Base-by-base conservation (phyloP, 1,284 basidiomycete species). In the Ustilago hordei region DNA sequence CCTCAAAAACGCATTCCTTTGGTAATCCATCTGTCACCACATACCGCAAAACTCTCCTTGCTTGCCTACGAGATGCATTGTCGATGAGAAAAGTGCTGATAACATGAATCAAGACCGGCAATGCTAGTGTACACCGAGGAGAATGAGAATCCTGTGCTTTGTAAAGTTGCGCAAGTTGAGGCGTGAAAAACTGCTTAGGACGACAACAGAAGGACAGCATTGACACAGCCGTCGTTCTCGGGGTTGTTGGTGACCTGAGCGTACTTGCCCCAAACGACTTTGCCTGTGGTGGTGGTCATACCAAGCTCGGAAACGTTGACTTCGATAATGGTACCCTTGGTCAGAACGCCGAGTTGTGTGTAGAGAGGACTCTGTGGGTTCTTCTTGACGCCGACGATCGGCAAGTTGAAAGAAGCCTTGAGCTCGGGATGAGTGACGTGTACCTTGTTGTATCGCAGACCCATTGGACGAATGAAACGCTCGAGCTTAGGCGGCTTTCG, bases 401-500 rank as follows among this genome's bases (percentile, higher is more conserved):
- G 95, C 3, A 99, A 89, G 87, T 99, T 97, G 91, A 99, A 99
- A 0, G 97, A 99, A 9, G 96, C 96, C 87, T 98, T 98, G 65
- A 98, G 89, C 84, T 98, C 95, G 77, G 96, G 96, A 89, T 99
- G 97, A 11, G 97, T 99, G 19, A 99, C 95, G 84, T 99, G 98
- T 3, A 95, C 97, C 88, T 98, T 98, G 88, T 95, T 98, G 89
- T 95, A 95, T 64, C 97, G 92, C 82, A 99, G 88, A 43, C 95
- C 97, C 93, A 97, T 98, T 9, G 97, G 97, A 69, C 97, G 90
- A 68, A 99, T 92, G 87, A 99, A 99, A 55, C 97, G 90, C 89
- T 99, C 97, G 91, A 99, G 93, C 89, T 99, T 99, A 67, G 98
- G 95, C 0, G 97, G 97, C 87, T 99, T 99, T 76, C 97, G 90